phyloP scores from a whole-genome alignment of 257 asterid species.

The Scutellaria minor region DNA sequence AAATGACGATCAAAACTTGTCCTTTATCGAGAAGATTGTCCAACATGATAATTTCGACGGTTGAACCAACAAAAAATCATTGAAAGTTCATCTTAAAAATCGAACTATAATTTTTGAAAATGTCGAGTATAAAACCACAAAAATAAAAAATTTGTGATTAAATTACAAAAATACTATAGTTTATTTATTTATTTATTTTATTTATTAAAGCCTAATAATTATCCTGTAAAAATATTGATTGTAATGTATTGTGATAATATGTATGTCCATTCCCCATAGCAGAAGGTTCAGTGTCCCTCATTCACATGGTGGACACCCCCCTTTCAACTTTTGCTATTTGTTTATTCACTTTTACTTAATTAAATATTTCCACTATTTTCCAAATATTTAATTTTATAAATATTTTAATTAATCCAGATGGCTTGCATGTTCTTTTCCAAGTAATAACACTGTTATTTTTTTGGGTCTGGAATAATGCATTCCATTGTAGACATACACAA shows the following conservation, averaged over 20 bases:
- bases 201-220: no score
- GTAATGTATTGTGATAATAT: constrained; percentile 2
- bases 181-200: no score
- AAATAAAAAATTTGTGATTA: no score
- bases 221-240: no score
- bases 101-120: no score
- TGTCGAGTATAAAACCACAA: no score
- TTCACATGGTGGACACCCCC: constrained; percentile 60
- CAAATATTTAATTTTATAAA: constrained; percentile 30
- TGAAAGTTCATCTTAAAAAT: no score
- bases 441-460: constrained; percentile 32
- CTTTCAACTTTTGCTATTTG: constrained; percentile 40
- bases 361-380: constrained; percentile 17
- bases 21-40: no score
- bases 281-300: constrained; percentile 43
- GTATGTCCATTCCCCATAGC: constrained; percentile 34
- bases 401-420: constrained; percentile 53
- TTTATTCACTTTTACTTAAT: constrained; percentile 43
- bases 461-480: constrained; percentile 18
- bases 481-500: constrained; percentile 38
- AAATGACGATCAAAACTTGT: no score
- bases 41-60: no score
- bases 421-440: constrained; percentile 67
- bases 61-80: no score
- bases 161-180: no score